phyloP scores from a whole-genome alignment of 1,284 basidiomycete genomes.

The Fomes fomentarius region DNA sequence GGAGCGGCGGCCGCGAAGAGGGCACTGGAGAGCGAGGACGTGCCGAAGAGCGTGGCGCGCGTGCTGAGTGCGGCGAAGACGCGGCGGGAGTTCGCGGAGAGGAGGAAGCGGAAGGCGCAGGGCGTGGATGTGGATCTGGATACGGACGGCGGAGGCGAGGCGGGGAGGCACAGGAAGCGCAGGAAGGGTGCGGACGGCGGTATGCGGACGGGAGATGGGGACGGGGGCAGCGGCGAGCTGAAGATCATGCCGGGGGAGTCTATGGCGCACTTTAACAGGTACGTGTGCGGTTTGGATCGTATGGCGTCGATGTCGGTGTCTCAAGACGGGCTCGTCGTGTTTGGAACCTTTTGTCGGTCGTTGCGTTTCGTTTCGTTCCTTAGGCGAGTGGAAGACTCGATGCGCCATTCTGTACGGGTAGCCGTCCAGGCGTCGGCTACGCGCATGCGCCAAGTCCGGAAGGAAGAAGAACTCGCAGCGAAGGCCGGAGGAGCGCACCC shows the following conservation, averaged over 20 bases:
- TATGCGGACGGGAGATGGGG: conserved; percentile 10
- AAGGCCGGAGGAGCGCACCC: conserved; percentile 28
- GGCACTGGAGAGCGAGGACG: conserved; percentile 46
- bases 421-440: conserved; percentile 64
- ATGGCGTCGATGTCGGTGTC: too few species aligned
- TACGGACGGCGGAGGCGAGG: too few species aligned
- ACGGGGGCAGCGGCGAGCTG: conserved; percentile 33
- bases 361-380: conserved; percentile 48
- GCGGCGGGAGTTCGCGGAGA: conserved; percentile 54
- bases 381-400: conserved; percentile 72
- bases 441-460: conserved; percentile 48
- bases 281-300: too few species aligned
- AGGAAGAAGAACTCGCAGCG: too few species aligned
- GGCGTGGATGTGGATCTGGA: too few species aligned
- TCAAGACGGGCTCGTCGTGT: neutral
- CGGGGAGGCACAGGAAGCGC: conserved; percentile 44
- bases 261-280: conserved; percentile 75
- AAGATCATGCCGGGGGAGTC: conserved; percentile 70
- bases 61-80: conserved; percentile 65
- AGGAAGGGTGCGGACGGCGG: conserved; percentile 25
- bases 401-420: conserved; percentile 62
- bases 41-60: conserved; percentile 69
- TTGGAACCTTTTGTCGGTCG: too few species aligned
- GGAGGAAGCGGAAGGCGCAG: conserved; percentile 54
- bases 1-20: conserved; percentile 15